A percentile compares a stretch with the other conserved stretches of the same genome.
phyloP scores from a whole-genome alignment of 495 filamentous ascomycete genomes.

The Hyaloscypha hepaticicola region DNA sequence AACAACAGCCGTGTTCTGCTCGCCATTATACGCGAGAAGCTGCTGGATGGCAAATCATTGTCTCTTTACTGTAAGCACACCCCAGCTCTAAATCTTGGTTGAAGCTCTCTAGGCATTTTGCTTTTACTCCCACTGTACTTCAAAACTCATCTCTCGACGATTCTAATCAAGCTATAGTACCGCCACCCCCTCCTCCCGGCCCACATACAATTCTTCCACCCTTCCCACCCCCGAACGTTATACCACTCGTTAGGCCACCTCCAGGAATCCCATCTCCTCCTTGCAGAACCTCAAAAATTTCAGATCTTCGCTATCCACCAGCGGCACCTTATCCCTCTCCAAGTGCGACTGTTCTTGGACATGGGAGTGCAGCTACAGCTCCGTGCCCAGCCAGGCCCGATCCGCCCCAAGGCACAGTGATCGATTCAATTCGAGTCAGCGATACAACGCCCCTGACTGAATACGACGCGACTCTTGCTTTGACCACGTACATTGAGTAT shows the following conservation, averaged over 20 bases:
- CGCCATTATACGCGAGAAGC: conserved; percentile 21
- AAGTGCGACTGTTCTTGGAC: background rate
- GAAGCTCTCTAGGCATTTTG: no score
- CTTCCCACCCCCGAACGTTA: background rate
- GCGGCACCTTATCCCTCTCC: background rate
- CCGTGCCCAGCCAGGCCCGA: background rate
- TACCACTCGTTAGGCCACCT: background rate
- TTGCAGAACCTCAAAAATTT: background rate
- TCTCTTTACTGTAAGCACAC: background rate
- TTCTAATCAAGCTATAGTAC: no score
- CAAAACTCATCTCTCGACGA: background rate
- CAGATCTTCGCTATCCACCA: background rate
- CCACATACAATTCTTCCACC: background rate
- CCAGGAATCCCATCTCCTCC: background rate
- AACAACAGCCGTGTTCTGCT: conserved; percentile 14
- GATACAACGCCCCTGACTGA: conserved; percentile 18
- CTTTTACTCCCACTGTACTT: no score
- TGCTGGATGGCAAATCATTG: conserved; percentile 21
- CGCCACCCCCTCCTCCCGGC: background rate
- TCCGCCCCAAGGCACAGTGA: background rate
- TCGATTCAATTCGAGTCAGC: conserved; percentile 2
- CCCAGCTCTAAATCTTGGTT: background rate
- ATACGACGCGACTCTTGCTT: conserved; percentile 8
- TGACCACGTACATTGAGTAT: conserved; percentile 23
- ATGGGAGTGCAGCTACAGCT: background rate